These are phyloP conservation scores for Candida oleophila DNA, from an alignment of 805 yeast species.

Conservation along the genomic window DNA sequence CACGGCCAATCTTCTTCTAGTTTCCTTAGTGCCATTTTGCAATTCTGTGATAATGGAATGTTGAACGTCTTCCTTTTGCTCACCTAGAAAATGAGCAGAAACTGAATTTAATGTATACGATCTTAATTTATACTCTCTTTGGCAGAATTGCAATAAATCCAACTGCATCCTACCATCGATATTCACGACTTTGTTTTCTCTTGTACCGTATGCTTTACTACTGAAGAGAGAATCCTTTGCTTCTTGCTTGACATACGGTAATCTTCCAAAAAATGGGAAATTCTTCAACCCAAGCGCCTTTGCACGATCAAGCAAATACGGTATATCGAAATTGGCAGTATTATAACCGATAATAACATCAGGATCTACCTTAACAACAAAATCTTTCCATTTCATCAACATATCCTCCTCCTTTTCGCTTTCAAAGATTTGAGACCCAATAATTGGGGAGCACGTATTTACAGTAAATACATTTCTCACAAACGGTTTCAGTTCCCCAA, in stretches of 20 bases:
- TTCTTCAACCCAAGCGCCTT: constrained; percentile 58
- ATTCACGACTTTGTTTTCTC: constrained; percentile 87
- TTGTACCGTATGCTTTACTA: constrained; percentile 94
- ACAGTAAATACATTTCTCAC: constrained; percentile 94
- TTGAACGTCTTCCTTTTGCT: constrained; percentile 97
- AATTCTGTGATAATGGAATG: constrained; percentile 94
- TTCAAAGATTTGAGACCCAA: constrained; percentile 86
- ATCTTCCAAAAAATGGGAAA: constrained; percentile 88
- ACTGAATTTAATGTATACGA: constrained; percentile 95
- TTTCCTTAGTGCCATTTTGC: constrained; percentile 88
- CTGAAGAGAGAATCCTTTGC: constrained; percentile 80
- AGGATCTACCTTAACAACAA: constrained; percentile 82
- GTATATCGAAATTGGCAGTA: constrained; percentile 91
- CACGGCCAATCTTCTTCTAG: constrained; percentile 93
- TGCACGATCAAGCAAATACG: constrained; percentile 88
- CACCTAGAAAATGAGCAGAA: constrained; percentile 88
- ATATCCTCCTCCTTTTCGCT: constrained; percentile 75
- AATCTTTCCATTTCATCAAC: constrained; percentile 84
- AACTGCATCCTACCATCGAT: constrained; percentile 96
- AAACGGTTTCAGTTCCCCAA: constrained; percentile 86
- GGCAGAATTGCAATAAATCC: constrained; percentile 88
- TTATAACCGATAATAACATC: constrained; percentile 97
- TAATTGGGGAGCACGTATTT: constrained; percentile 85
- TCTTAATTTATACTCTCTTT: constrained; percentile 91
- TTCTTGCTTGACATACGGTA: constrained; percentile 67